Percentiles rank a stretch among this genome's conserved stretches.
phyloP scores from a whole-genome alignment of 257 asterid species.

The Paraleonurus japonicus region DNA sequence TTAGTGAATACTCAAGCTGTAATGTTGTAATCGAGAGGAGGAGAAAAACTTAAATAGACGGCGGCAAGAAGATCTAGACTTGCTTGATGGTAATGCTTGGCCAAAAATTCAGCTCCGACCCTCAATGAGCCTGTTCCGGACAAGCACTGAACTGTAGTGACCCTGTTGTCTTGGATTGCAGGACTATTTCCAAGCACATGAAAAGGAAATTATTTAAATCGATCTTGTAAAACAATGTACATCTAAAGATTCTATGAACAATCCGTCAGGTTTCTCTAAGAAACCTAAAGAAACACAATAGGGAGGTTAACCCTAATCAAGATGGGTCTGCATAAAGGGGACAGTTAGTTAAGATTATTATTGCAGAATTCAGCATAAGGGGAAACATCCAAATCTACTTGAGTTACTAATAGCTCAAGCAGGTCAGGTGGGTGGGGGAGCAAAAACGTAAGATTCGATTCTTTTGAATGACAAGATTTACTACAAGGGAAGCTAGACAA shows the following conservation, averaged over 20 bases:
- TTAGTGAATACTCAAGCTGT: slow-evolving; percentile 10
- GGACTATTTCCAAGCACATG: slow-evolving; percentile 57
- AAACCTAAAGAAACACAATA: background rate
- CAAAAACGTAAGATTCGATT: background rate
- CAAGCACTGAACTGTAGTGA: slow-evolving; percentile 95
- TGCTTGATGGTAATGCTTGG: slow-evolving; percentile 83
- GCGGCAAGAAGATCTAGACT: slow-evolving; percentile 17
- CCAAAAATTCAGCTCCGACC: slow-evolving; percentile 95
- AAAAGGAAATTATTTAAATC: slow-evolving; percentile 14
- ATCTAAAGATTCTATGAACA: background rate
- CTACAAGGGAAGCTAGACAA: slow-evolving; percentile 9
- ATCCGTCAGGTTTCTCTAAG: background rate
- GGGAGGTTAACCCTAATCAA: background rate
- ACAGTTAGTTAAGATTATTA: background rate
- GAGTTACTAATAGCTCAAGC: slow-evolving; percentile 2
- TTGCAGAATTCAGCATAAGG: background rate
- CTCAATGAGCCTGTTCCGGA: slow-evolving; percentile 99
- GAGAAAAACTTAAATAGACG: background rate
- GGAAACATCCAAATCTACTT: background rate
- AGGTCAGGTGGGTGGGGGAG: background rate
- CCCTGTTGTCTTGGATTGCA: slow-evolving; percentile 87
- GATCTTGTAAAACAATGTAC: background rate
- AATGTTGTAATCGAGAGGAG: background rate
- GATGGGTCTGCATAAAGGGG: background rate
- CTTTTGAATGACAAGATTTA: background rate